A percentile compares a stretch with the other conserved stretches of the same genome.
Evolutionary conservation across 176 grass and related monocot genomes (phyloP).

Genomic region (Alloteropsis semialata): DNA sequence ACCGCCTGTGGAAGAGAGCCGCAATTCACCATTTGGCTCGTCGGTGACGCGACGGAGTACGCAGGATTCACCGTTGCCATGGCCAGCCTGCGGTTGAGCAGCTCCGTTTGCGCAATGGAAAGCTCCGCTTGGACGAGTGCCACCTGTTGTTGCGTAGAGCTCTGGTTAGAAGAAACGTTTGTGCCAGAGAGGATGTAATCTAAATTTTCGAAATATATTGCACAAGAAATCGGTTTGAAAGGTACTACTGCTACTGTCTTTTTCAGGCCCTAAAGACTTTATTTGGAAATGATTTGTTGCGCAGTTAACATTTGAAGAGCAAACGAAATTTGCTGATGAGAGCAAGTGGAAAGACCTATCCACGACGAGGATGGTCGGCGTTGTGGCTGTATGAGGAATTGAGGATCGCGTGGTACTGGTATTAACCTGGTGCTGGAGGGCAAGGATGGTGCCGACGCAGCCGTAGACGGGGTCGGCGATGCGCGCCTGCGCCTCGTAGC

Average conservation of each 20-base stretch:
- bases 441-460: slow-evolving; percentile 71
- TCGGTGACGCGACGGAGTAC: slow-evolving; percentile 27
- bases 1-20: slow-evolving; percentile 30
- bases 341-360: neutral
- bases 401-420: too few species aligned
- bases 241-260: neutral
- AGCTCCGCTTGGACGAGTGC: slow-evolving; percentile 64
- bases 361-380: neutral
- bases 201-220: neutral
- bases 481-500: slow-evolving; percentile 82
- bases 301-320: neutral
- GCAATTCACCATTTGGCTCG: slow-evolving; percentile 44
- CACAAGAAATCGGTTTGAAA: neutral
- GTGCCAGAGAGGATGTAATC: neutral
- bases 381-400: too few species aligned
- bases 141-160: slow-evolving; percentile 30
- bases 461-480: slow-evolving; percentile 81
- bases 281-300: neutral
- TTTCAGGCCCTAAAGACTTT: neutral
- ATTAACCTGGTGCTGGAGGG: slow-evolving; percentile 71
- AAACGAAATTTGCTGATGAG: too few species aligned
- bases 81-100: slow-evolving; percentile 58
- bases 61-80: slow-evolving; percentile 41
- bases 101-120: slow-evolving; percentile 45
- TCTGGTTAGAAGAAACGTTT: neutral